Evolutionary conservation across 106 monocot species (phyloP), one percentile per base, ranked within the genome.

Genomic region (Allium fistulosum): DNA sequence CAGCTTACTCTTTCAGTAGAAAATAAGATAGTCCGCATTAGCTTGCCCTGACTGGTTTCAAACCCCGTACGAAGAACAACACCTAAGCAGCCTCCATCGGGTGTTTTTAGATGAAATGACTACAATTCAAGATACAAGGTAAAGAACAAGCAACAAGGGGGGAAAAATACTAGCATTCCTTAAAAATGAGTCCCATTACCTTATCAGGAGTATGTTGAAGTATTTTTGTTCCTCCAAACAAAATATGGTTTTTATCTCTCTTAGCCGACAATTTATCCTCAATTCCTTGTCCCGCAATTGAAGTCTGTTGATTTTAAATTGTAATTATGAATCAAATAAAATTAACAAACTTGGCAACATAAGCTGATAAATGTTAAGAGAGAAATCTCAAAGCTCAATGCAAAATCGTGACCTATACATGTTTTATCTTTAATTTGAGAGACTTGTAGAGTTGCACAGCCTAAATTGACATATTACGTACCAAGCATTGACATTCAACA

Each of bases 191-290:
- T 37, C 37, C 0, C 5, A 5, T 37, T 78, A 99, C 99, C 87
- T 93, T 99, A 78, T 99, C 99, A 50, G 90, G 76, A 76, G 99
- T 93, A 62, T 99, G 99, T 59, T 93, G 99, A 71, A 99, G 79
- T 75, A 99, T 90, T 67, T 99, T 99, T 68, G 99, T 99, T 72
- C 99, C 99, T 69, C 99, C 99, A 85, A 99, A 99, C 18, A 99
- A 71, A 50, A 93, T 78, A 71, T 99, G 99, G 37, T 72, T 90
- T 74, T 93, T 99, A 76, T 93, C 93, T 53, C 90, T 63, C 60
- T 87, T 99, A 58, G 79, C 66, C 71, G 99, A 90, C 71, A 99
- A 78, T 74, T 62, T 90, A 61, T 93, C 99, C 45, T 89, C 90
- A 12, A 55, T 13, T 62, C 59, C 69, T 52, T 83, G 57, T 62